Evolutionary conservation across 2,329 filamentous ascomycete genomes (phyloP), one percentile per base, ranked within the genome.

Genomic region (Monosporascus sp.): DNA sequence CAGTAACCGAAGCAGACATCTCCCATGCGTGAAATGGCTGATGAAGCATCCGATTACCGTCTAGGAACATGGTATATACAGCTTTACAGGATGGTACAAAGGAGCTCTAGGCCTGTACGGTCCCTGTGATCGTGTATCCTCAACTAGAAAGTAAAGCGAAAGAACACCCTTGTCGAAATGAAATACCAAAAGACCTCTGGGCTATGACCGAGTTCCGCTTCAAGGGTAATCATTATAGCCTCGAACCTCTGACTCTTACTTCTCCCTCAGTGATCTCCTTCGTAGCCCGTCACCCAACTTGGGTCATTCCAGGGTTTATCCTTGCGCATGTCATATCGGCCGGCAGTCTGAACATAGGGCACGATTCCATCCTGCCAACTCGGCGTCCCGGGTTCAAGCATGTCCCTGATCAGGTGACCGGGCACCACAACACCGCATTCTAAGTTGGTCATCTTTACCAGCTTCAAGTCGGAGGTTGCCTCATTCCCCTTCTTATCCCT

Each of bases 381-480:
- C 20, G 38, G 43, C 1, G 60, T 63, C 11, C 57, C 61, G 2
- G 54, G 46, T 37, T 65, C 60, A 17, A 64, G 55, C 1, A 65
- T 54, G 4, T 31, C 45, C 2, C 49, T 20, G 11, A 64, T 40
- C 18, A 63, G 41, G 31, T 57, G 14, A 2, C 63, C 62, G 7
- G 62, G 61, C 5, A 63, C 51, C 2, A 65, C 44, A 11, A 63
- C 60, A 18, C 63, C 63, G 41, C 63, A 65, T 47, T 65, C 62
- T 15, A 62, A 62, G 48, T 63, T 64, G 15, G 52, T 43, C 35
- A 55, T 58, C 46, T 61, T 64, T 11, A 56, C 41, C 5, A 64
- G 52, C 40, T 65, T 65, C 48, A 55, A 53, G 49, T 56, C 56
- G 24, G 56, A 57, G 28, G 60, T 63, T 7, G 48, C 53, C 18